These are phyloP conservation scores for Lactarius hatsudake DNA, from an alignment of 768 basidiomycete species.

Conservation along the genomic window DNA sequence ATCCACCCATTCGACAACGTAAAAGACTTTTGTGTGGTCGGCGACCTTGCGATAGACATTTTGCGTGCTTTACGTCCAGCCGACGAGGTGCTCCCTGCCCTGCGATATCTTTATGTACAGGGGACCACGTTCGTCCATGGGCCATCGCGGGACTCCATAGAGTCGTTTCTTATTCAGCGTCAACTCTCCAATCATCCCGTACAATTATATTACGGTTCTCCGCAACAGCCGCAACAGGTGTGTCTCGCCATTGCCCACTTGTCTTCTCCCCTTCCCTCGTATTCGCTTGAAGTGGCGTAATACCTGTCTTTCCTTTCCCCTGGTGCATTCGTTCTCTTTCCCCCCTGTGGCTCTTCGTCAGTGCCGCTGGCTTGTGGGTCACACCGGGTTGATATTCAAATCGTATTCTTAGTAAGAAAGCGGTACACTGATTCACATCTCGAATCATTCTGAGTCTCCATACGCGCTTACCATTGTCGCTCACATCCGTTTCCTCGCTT, in stretches of 20 bases:
- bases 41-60: too few relatives aligned
- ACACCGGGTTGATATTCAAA: slow-evolving; percentile 18
- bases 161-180: too few relatives aligned
- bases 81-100: too few relatives aligned
- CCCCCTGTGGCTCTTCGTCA: slow-evolving; percentile 12
- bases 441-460: too few relatives aligned
- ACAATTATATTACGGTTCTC: too few relatives aligned
- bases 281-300: slow-evolving; percentile 1
- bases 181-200: too few relatives aligned
- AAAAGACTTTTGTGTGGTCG: too few relatives aligned
- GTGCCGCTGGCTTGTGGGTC: slow-evolving; percentile 8
- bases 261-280: not conserved
- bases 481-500: not conserved
- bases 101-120: too few relatives aligned
- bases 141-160: too few relatives aligned
- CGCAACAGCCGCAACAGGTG: slow-evolving; percentile 18
- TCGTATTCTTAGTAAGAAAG: slow-evolving; percentile 22
- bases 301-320: not conserved
- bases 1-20: too few relatives aligned
- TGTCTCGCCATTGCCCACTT: slow-evolving; percentile 1
- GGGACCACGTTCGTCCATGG: too few relatives aligned
- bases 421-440: not conserved
- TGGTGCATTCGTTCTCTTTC: not conserved
- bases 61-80: too few relatives aligned
- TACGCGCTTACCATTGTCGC: not conserved